Percentiles rank a stretch among this genome's conserved stretches.
Conservation (phyloP, 495 filamentous ascomycete species). For the Penicillium atrosanguineum region DNA sequence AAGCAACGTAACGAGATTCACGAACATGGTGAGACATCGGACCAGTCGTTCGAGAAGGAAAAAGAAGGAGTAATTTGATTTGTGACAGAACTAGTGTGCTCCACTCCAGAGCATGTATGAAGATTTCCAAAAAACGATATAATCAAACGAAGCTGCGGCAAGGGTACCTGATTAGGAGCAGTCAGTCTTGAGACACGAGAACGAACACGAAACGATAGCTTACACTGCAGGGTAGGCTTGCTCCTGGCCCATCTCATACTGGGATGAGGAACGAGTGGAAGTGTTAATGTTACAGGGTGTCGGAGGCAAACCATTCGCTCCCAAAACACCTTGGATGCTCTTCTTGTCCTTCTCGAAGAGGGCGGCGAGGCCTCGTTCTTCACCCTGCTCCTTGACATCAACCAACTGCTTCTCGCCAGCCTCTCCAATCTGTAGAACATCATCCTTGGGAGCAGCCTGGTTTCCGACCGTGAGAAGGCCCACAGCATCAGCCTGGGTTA, state of each 20-base stretch:
- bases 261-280: conserved; percentile 21
- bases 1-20: neutral
- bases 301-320: conserved; percentile 74
- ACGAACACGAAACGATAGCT: conserved; percentile 10
- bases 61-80: neutral
- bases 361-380: conserved; percentile 64
- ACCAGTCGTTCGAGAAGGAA: neutral
- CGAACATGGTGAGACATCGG: neutral
- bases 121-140: conserved; percentile 7
- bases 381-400: conserved; percentile 73
- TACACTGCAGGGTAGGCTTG: conserved; percentile 53
- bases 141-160: conserved; percentile 53
- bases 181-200: neutral
- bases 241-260: conserved; percentile 44
- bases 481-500: conserved; percentile 83
- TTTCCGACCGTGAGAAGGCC: conserved; percentile 83
- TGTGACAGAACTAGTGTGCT: neutral
- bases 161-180: conserved; percentile 39
- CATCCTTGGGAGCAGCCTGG: conserved; percentile 73
- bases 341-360: conserved; percentile 69
- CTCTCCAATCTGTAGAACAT: conserved; percentile 73
- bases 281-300: conserved; percentile 64
- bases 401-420: conserved; percentile 78
- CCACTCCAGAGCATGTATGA: neutral
- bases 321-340: conserved; percentile 63